Evolutionary conservation across 352 stramenopile genomes (phyloP).

Genomic region (Phytophthora cactorum): DNA sequence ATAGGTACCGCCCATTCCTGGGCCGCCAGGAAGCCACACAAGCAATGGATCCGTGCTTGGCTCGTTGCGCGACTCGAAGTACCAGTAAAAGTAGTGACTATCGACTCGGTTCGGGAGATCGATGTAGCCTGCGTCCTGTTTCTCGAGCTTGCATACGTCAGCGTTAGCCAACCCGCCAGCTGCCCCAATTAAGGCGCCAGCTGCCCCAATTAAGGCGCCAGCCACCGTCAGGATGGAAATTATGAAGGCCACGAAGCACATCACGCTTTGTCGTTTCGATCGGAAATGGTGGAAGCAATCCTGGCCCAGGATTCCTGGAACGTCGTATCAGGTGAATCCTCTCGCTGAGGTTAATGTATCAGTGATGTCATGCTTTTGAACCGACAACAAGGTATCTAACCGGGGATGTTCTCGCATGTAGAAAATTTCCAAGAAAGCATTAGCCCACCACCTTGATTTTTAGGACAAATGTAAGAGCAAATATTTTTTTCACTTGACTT

Average conservation of each 20-base stretch:
- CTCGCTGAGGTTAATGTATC: too few relatives aligned
- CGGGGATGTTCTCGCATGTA: too few relatives aligned
- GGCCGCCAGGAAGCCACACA: constrained; percentile 63
- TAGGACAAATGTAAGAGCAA: too few relatives aligned
- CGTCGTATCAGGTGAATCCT: too few relatives aligned
- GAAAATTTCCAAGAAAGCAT: background rate
- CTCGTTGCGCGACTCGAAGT: constrained; percentile 52
- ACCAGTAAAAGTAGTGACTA: constrained; percentile 74
- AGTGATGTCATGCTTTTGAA: too few relatives aligned
- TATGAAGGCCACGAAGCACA: background rate
- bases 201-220: background rate
- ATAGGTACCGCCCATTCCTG: constrained; percentile 52
- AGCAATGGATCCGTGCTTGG: constrained; percentile 51
- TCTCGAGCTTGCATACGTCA: background rate
- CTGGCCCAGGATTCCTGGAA: too few relatives aligned
- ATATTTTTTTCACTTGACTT: too few relatives aligned
- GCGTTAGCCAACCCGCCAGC: background rate
- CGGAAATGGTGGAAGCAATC: too few relatives aligned
- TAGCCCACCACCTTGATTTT: too few relatives aligned
- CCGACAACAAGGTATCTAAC: too few relatives aligned
- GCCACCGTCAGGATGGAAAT: background rate
- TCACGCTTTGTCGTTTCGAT: background rate
- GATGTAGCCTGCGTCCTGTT: constrained; percentile 45
- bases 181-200: background rate
- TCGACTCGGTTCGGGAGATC: constrained; percentile 59